These are phyloP conservation scores for Eruca vesicaria DNA, from an alignment of 441 rosid genomes.

Conservation along the genomic window DNA sequence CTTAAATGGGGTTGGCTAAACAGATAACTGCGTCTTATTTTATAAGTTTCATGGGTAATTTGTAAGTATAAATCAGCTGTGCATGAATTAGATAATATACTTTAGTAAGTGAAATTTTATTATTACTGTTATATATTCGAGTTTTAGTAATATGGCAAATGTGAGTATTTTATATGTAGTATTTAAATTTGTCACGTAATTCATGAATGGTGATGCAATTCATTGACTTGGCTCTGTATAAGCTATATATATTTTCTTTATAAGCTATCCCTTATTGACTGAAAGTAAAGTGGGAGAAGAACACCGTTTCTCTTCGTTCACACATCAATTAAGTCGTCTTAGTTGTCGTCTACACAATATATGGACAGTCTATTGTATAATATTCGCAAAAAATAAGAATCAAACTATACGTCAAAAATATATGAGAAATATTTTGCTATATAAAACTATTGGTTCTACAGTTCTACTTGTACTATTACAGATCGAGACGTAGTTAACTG, in stretches of 20 bases:
- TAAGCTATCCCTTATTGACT: slow-evolving; percentile 16
- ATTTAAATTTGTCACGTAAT: not conserved
- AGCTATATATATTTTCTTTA: slow-evolving; percentile 4
- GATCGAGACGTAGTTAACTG: not conserved
- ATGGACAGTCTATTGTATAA: not conserved
- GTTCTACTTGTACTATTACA: not conserved
- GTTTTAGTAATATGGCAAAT: not conserved
- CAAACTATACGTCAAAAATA: not conserved
- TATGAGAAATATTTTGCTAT: not conserved
- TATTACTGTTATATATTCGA: not conserved
- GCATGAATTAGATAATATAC: not conserved
- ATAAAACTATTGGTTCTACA: not conserved
- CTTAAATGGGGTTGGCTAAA: not conserved
- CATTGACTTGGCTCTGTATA: slow-evolving; percentile 12
- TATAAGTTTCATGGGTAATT: not conserved
- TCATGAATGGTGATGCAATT: not conserved
- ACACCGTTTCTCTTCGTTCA: slow-evolving; percentile 26
- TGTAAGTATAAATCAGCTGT: not conserved
- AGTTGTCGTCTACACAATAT: slow-evolving; percentile 11
- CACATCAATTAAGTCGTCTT: slow-evolving; percentile 11
- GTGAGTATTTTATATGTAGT: not conserved
- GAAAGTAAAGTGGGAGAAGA: not conserved
- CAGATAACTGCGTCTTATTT: not conserved
- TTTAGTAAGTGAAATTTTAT: not conserved
- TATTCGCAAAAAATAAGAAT: not conserved